These are phyloP conservation scores for Saussurea involucrata DNA, from an alignment of 129 eudicot genomes.

Conservation along the genomic window DNA sequence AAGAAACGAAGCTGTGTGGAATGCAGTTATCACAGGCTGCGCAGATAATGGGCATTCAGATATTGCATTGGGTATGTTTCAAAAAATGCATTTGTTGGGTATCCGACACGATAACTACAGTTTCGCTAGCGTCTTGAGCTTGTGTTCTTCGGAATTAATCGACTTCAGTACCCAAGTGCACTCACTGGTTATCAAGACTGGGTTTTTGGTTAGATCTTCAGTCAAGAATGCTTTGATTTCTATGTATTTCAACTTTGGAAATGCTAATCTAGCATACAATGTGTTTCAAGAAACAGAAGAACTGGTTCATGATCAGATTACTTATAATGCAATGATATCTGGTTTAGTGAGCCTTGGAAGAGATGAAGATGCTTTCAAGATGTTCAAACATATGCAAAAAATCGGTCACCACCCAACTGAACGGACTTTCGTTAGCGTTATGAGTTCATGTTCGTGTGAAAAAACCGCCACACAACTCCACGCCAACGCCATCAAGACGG, in stretches of 20 bases:
- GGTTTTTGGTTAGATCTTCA: constrained; percentile 50
- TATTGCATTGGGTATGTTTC: constrained; percentile 54
- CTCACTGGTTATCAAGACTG: constrained; percentile 60
- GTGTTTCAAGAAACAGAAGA: constrained; percentile 53
- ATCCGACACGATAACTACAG: constrained; percentile 69
- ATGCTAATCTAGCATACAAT: constrained; percentile 38
- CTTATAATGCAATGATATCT: constrained; percentile 72
- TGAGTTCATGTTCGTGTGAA: constrained; percentile 47
- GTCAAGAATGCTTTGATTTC: constrained; percentile 71
- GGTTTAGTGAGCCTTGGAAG: constrained; percentile 66
- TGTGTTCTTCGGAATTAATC: constrained; percentile 45
- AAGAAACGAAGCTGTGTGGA: constrained; percentile 67
- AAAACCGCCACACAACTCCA: constrained; percentile 51
- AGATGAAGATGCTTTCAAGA: constrained; percentile 43
- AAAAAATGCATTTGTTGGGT: constrained; percentile 57
- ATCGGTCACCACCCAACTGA: constrained; percentile 52
- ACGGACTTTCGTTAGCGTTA: constrained; percentile 65
- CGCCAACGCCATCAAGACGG: constrained; percentile 52
- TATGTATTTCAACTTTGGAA: constrained; percentile 61
- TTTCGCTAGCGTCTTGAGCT: constrained; percentile 72
- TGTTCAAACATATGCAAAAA: constrained; percentile 56
- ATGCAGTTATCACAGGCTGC: constrained; percentile 83
- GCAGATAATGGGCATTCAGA: constrained; percentile 45
- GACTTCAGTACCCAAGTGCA: constrained; percentile 68
- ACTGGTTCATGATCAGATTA: constrained; percentile 45